Conservation (phyloP, 2,329 filamentous ascomycete species). For the Epichloe festucae region DNA sequence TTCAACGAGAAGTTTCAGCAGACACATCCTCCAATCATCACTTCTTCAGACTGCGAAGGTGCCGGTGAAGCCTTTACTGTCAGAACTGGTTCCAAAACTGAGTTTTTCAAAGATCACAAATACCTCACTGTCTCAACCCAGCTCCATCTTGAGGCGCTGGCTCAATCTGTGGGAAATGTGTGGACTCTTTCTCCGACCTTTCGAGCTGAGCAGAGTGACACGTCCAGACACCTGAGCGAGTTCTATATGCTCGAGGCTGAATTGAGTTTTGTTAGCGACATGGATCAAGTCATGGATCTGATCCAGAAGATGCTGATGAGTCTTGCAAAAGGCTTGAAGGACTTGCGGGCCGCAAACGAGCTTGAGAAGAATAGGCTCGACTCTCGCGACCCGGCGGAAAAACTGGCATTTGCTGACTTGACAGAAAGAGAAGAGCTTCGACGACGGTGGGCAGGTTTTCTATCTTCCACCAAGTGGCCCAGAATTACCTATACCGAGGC, state of each 20-base stretch:
- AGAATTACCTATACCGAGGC: constrained; percentile 75
- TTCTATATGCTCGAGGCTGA: constrained; percentile 99
- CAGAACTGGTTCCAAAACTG: constrained; percentile 25
- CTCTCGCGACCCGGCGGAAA: constrained; percentile 26
- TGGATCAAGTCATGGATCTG: constrained; percentile 63
- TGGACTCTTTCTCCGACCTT: constrained; percentile 94
- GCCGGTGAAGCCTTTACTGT: constrained; percentile 87
- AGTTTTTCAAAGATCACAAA: constrained; percentile 77
- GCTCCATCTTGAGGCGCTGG: constrained; percentile 83
- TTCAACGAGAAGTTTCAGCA: constrained; percentile 58
- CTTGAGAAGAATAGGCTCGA: constrained; percentile 24
- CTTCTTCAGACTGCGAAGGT: constrained; percentile 93
- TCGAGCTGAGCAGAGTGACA: constrained; percentile 85
- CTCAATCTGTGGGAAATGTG: constrained; percentile 77
- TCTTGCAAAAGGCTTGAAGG: constrained; percentile 26
- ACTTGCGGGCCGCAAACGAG: constrained; percentile 31
- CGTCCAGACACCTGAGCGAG: constrained; percentile 84
- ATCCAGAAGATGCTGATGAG: constrained; percentile 64
- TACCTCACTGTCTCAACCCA: constrained; percentile 94
- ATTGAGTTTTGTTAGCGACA: constrained; percentile 59
- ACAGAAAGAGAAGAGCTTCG: constrained; percentile 36
- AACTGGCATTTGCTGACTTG: constrained; percentile 29
- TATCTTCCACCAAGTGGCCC: constrained; percentile 47
- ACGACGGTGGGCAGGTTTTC: constrained; percentile 60
- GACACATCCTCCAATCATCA: constrained; percentile 86